phyloP scores from a whole-genome alignment of 2,329 filamentous ascomycete genomes.

The Alternaria infectoria region DNA sequence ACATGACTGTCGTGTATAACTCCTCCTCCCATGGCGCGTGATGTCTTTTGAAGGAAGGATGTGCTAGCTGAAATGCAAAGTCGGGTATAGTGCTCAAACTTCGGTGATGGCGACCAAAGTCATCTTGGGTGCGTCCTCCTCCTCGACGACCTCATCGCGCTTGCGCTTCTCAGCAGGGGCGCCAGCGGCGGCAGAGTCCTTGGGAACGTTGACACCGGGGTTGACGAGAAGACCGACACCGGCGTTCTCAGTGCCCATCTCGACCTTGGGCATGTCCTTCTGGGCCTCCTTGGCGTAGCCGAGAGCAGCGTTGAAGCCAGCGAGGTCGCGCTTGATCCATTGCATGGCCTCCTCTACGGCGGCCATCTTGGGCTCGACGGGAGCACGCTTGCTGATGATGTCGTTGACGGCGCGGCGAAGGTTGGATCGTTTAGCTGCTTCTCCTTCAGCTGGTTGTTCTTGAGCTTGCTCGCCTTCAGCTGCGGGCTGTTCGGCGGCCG shows the following conservation, averaged over 20 bases:
- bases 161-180: conserved; percentile 19
- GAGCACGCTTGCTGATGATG: conserved; percentile 35
- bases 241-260: conserved; percentile 56
- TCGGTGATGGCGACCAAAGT: conserved; percentile 50
- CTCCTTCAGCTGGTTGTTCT: conserved; percentile 31
- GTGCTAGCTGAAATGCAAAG: not conserved
- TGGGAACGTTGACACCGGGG: conserved; percentile 48
- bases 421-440: conserved; percentile 37
- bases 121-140: conserved; percentile 46
- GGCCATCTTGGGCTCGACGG: conserved; percentile 34
- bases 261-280: conserved; percentile 55
- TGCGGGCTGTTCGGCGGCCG: conserved; percentile 10
- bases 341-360: conserved; percentile 42
- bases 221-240: conserved; percentile 50
- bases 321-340: conserved; percentile 56
- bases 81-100: conserved; percentile 30
- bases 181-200: conserved; percentile 47
- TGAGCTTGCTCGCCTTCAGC: conserved; percentile 20
- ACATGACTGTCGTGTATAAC: not conserved
- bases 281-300: conserved; percentile 56
- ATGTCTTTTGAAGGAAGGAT: not conserved
- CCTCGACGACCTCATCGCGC: conserved; percentile 39
- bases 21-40: not conserved
- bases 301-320: conserved; percentile 58
- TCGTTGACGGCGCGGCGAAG: conserved; percentile 36